Base-by-base conservation (phyloP, 306 rosid species). In the Cicer chorassanicum region DNA sequence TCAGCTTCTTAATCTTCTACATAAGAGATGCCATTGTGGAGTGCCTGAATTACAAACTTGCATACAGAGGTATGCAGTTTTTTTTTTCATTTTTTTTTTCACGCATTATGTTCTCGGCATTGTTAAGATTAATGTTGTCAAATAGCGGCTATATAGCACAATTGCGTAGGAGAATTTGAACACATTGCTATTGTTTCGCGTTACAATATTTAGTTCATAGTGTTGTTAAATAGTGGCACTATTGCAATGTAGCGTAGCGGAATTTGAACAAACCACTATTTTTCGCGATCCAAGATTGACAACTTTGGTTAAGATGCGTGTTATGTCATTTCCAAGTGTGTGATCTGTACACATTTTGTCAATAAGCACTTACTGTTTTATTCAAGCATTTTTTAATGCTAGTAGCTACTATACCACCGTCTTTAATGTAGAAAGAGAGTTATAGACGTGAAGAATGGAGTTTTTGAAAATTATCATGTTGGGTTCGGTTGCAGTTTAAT, bases 21-120 rank as follows among this genome's bases (percentile, higher is more conserved):
- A 92, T 77, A 88, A 90, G 82, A 84, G 96, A 67, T 90, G 97
- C 68, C 99, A 89, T 68, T 94, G 99, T 81, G 99, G 99, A 39
- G 99, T 94, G 67, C 99, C 97, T 34, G 99, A 94, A 76, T 85
- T 92, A 83, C 99, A 94, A 81, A 84, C 97, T 15, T 94, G 99
- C 82, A 87, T 94, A 72, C 96, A 92, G 62, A 94, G 98, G 98
- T 92, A 74, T 83, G 78, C 9, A 13, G 34, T 21, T 72, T 18
- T 73, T 82, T 80, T 65, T 29, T 73, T 82, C 78, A 61, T 21
- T 73, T 80, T 80, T 65, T 29, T 73, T 82, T 80, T 65, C 59
- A 42, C 15, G 3, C 9, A 10, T 57, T 8, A n/a, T 59, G 42
- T 53, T 75, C 21, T 64, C 15, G 29, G 57, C 34, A 68, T 15